Base-by-base conservation (phyloP, 768 basidiomycete genomes). In the Auricularia sp. region DNA sequence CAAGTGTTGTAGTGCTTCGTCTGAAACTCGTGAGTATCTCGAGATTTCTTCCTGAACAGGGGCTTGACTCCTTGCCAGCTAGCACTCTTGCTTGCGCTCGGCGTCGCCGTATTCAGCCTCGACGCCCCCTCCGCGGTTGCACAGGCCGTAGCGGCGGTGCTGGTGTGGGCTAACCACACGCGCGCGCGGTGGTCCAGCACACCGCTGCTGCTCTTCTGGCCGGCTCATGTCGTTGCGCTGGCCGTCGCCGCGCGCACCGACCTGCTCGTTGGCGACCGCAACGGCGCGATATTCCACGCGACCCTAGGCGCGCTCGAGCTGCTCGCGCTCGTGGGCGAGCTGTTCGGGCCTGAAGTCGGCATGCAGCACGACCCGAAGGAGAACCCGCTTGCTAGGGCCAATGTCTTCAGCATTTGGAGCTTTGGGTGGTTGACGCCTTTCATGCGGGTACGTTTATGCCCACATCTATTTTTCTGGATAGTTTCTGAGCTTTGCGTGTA, bases 381-480 rank as follows among this genome's bases (percentile, higher is more conserved):
- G 70, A 89, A 78, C 70, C 93, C 93, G 0, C 75, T 87, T 1
- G 69, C 87, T 18, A 87, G 84, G 0, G 90, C 93, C 18, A 94
- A 92, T 71, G 76, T 93, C 23, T 95, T 86, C 72, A 91, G 88
- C 70, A 79, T 83, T 44, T 92, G 87, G 81, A 87, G 85, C 0
- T 98, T 98, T 71, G 76, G 79, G 0, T 98, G 93, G 93, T 83
- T 98, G 79, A 91, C 90, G 1, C 82, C 82, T 0, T 81, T 93
- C 18, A 82, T 94, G 84, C 80, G 77, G 61, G 66, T 66, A 2
- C 29, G 29, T 29, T 29, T 3, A 29, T 29, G 29, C 29, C 29
- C 29, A 29, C 29, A 29, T 29, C 29, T 29, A 29, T 29, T 29
- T 29, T 29, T 29, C 29, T 29, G 29, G 29, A 29, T 59, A 35